Percentiles rank a stretch among this genome's conserved stretches.
These are phyloP conservation scores for Metschnikowia corniflorae DNA, from an alignment of 805 yeast species.

Conservation along the genomic window DNA sequence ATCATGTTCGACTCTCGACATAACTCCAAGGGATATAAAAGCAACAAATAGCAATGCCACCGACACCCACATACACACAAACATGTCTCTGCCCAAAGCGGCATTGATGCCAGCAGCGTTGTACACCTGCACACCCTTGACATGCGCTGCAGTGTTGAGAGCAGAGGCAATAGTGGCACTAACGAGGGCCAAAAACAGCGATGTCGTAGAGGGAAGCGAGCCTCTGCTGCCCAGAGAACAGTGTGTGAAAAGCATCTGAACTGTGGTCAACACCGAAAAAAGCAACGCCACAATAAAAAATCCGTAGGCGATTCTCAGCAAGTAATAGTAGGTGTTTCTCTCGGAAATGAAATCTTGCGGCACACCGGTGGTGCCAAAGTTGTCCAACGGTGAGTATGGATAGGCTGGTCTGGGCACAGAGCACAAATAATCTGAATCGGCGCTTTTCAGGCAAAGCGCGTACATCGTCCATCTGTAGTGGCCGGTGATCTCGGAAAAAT, in stretches of 20 bases:
- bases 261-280: conserved; percentile 48
- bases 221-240: conserved; percentile 8
- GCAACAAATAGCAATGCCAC: conserved; percentile 22
- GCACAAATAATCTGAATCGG: conserved; percentile 21
- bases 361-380: conserved; percentile 24
- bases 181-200: conserved; percentile 29
- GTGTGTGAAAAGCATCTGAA: conserved; percentile 29
- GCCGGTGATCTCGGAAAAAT: conserved; percentile 25
- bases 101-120: conserved; percentile 40
- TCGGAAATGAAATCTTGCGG: conserved; percentile 51
- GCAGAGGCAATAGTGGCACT: conserved; percentile 46
- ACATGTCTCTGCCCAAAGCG: conserved; percentile 43
- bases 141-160: conserved; percentile 53
- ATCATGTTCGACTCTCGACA: background rate
- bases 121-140: conserved; percentile 49
- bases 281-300: conserved; percentile 52
- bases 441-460: conserved; percentile 21
- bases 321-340: conserved; percentile 56
- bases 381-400: conserved; percentile 32
- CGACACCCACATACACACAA: conserved; percentile 65
- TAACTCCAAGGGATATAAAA: conserved; percentile 2
- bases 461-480: conserved; percentile 30
- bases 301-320: conserved; percentile 47
- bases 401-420: conserved; percentile 22
- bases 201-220: conserved; percentile 11